These are phyloP conservation scores for Dioscorea zingiberensis DNA, from an alignment of 106 monocot species.

Conservation along the genomic window DNA sequence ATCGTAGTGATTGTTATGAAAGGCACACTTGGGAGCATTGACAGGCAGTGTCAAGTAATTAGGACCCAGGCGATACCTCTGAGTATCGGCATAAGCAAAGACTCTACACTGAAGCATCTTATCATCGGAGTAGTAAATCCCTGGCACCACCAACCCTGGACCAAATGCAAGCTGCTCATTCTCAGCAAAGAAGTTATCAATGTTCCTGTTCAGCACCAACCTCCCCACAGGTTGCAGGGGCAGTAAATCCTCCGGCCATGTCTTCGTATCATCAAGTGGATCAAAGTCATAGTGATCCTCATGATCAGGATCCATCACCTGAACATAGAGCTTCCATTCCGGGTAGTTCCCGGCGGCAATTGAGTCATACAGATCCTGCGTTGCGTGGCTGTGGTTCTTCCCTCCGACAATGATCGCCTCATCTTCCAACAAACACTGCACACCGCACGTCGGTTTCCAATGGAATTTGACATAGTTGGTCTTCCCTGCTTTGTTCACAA, in stretches of 20 bases:
- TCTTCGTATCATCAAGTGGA: constrained; percentile 90
- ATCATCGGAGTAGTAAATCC: constrained; percentile 85
- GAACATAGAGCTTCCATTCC: constrained; percentile 84
- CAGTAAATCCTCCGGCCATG: constrained; percentile 82
- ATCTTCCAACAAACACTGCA: constrained; percentile 54
- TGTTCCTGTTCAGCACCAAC: constrained; percentile 73
- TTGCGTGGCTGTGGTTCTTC: constrained; percentile 79
- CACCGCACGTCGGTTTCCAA: constrained; percentile 81
- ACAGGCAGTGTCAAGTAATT: constrained; percentile 83
- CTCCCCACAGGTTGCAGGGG: constrained; percentile 76
- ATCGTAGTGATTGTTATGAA: constrained; percentile 81
- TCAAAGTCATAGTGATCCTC: constrained; percentile 70
- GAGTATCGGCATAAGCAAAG: constrained; percentile 77
- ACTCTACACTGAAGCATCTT: constrained; percentile 83
- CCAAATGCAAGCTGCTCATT: constrained; percentile 90
- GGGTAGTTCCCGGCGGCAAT: constrained; percentile 76
- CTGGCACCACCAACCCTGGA: constrained; percentile 67
- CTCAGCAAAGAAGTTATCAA: constrained; percentile 82
- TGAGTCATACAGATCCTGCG: constrained; percentile 85
- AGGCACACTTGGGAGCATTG: constrained; percentile 75
- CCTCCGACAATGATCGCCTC: constrained; percentile 59
- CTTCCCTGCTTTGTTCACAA: constrained; percentile 62
- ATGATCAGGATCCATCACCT: constrained; percentile 21
- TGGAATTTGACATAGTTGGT: constrained; percentile 72
- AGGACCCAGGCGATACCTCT: constrained; percentile 76